Conservation (phyloP, 2,329 filamentous ascomycete genomes). For the Colletotrichum sp. region DNA sequence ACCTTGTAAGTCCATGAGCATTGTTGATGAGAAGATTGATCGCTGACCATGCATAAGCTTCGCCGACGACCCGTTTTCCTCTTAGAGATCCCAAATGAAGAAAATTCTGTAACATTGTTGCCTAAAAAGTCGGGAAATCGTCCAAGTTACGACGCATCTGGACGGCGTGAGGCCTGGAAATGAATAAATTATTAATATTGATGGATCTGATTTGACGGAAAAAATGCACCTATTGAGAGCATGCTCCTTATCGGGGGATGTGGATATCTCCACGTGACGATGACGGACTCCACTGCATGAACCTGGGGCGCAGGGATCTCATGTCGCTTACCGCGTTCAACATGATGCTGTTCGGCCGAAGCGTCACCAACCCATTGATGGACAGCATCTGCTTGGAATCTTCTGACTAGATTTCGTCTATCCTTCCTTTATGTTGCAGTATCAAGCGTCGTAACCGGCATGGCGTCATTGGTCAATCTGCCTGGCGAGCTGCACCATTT, state of each 20-base stretch:
- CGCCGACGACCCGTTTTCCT: conserved; percentile 10
- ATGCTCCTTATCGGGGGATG: neutral
- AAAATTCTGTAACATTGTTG: neutral
- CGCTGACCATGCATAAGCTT: neutral
- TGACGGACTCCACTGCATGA: neutral
- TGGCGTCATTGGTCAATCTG: neutral
- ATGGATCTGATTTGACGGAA: neutral
- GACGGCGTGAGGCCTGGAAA: neutral
- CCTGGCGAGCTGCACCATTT: neutral
- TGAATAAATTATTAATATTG: neutral
- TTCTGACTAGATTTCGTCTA: neutral
- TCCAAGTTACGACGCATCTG: neutral
- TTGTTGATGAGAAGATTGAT: neutral
- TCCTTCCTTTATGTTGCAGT: neutral
- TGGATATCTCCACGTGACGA: neutral
- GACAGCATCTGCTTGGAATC: neutral
- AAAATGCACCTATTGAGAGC: neutral
- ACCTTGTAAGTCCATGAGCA: neutral
- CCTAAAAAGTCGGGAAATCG: neutral
- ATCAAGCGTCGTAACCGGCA: neutral
- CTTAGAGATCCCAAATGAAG: neutral
- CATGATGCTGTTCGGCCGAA: neutral
- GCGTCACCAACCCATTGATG: neutral
- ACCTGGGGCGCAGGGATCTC: neutral
- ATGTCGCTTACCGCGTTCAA: neutral